Base-by-base conservation (phyloP, 192 early-diverging fungal genomes). In the Coemansia sp. region DNA sequence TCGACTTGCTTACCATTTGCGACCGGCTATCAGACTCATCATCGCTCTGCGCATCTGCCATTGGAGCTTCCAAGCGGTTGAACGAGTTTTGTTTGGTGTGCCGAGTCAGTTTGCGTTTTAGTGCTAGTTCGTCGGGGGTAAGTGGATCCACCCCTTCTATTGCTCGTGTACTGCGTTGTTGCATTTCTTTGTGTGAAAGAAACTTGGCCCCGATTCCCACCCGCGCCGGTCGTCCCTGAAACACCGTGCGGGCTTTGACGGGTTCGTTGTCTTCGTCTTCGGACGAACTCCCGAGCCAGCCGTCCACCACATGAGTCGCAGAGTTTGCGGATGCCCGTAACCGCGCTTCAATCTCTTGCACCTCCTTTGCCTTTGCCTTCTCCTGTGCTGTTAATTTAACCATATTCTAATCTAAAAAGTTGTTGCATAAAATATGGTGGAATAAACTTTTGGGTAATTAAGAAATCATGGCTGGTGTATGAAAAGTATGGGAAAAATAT, bases 141-240 rank as follows among this genome's bases (percentile, higher is more conserved):
- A 73, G 57, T 38, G 65, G 43, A 16, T 62, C 62, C 2, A 22
- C 25, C 25, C 29, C 38, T 11, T 43, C 35, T 22, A 60, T 21
- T 45, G 49, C 11, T 14, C 51, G 7, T 27, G 23, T 22, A 50
- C 25, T 8, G 38, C 26, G 21, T 45, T 45, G 41, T n/a, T 45
- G 59, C 70, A 79, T 73, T 48, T 72, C 71, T 19, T 66, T 69
- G 67, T 79, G 76, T 16, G 76, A 73, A 19, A 79, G 63, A 11
- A 69, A 79, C 26, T 79, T 79, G n/a, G 76, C 76, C 5, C 76
- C 76, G 3, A 79, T 67, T 21, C 76, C 76, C 14, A 79, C 59
- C 11, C 76, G 59, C 12, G 76, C 66, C 25, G 76, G 76, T 1
- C 76, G 66, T 10, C 76, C 76, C n/a, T 67, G 63, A 61, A 79